A percentile compares a stretch with the other conserved stretches of the same genome.
phyloP scores from a whole-genome alignment of 257 asterid genomes.

The Solanum okadae region DNA sequence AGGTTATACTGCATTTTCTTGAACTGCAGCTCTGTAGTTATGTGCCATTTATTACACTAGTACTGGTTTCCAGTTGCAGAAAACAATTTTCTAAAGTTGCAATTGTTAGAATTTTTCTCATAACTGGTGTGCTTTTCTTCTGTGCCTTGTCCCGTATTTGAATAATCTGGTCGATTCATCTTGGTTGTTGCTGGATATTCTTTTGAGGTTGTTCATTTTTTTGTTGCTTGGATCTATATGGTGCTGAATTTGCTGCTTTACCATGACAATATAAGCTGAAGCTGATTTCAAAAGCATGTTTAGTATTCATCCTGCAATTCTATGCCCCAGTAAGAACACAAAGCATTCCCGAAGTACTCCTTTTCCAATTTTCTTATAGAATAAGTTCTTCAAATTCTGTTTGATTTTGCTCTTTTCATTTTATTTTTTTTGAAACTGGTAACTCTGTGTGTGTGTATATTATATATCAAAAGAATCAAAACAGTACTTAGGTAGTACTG shows the following conservation, averaged over 20 bases:
- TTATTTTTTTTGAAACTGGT: neutral
- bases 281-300: neutral
- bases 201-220: neutral
- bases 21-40: neutral
- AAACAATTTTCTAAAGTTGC: neutral
- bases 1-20: slow-evolving; percentile 34
- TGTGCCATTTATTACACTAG: neutral
- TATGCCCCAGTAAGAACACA: neutral
- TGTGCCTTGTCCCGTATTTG: neutral
- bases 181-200: neutral
- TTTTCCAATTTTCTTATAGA: neutral
- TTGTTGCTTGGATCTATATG: neutral
- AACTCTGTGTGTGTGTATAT: too few species aligned
- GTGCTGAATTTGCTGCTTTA: neutral
- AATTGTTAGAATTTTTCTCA: neutral
- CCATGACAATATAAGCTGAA: neutral
- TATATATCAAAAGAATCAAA: neutral
- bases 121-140: neutral
- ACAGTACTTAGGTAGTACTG: neutral
- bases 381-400: neutral
- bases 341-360: neutral
- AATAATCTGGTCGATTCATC: neutral
- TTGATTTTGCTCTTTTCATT: neutral
- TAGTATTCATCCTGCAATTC: neutral
- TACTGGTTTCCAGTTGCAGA: neutral